Evolutionary conservation across 2,329 filamentous ascomycete species (phyloP), one percentile per base, ranked within the genome.

Genomic region (Lachnellula arida): DNA sequence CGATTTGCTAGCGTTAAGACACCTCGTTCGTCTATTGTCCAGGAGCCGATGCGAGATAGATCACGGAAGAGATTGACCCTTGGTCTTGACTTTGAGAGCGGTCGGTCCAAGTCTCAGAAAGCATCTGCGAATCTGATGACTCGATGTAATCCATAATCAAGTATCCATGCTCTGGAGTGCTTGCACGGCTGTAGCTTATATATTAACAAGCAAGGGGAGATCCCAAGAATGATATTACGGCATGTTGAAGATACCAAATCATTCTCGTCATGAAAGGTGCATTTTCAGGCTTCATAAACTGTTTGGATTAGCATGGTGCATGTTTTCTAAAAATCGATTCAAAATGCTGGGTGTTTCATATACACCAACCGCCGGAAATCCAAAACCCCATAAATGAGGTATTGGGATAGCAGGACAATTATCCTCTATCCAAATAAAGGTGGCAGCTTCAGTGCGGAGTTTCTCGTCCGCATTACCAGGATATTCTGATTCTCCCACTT

Each of bases 341-440:
- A 22, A 49, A 50, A 53, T 32, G 43, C 42, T 12, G 53, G 5
- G 52, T 52, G 25, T 7, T 28, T 28, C 55, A 58, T 67, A 71
- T 66, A 56, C 57, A 65, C 47, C 66, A 55, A 22, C 67, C 67
- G 17, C 59, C 63, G 61, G 55, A 59, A 73, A 66, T 2, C 65
- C 3, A 23, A 23, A 23, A 1, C 4, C 22, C 22, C 22, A 23
- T 23, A 5, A 23, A 23, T 23, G 3, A 5, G 22, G 71, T 25
- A 72, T 70, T 12, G 69, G 70, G 25, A 77, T 61, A 40, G 62
- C 51, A 8, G 71, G 70, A 55, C 70, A 75, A 47, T 75, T 61
- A 15, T 72, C 62, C 39, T 71, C 60, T 4, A 76, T 63, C 71
- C 71, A 75, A 22, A 70, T 34, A n/a, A 28, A 23, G 3, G 22